Percentiles rank a stretch among this genome's conserved stretches.
Evolutionary conservation across 2,329 filamentous ascomycete species (phyloP).

Genomic region (Fusarium acutatum): DNA sequence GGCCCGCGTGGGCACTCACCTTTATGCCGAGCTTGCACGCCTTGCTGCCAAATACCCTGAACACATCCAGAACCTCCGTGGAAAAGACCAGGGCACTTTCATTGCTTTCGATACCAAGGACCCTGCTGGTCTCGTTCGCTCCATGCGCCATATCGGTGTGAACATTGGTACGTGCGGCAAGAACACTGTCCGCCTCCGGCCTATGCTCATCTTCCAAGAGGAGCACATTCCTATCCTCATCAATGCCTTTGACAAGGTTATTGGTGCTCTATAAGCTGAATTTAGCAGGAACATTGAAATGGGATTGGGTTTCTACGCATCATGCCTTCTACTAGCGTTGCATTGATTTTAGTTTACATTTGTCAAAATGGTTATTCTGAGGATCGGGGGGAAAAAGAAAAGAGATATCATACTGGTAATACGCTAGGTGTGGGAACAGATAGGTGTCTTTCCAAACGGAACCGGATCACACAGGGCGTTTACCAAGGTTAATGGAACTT

Average conservation of each 20-base stretch:
- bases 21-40: slow-evolving; percentile 71
- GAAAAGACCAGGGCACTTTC: slow-evolving; percentile 80
- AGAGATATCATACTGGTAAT: slow-evolving; percentile 28
- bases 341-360: slow-evolving; percentile 31
- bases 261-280: slow-evolving; percentile 38
- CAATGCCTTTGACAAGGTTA: slow-evolving; percentile 42
- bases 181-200: slow-evolving; percentile 74
- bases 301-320: slow-evolving; percentile 28
- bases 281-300: slow-evolving; percentile 5
- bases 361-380: slow-evolving; percentile 13
- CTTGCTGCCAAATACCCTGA: slow-evolving; percentile 72
- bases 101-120: slow-evolving; percentile 81
- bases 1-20: slow-evolving; percentile 71
- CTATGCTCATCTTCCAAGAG: slow-evolving; percentile 84
- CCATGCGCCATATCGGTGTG: slow-evolving; percentile 75
- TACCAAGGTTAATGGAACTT: slow-evolving; percentile 29
- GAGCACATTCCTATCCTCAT: slow-evolving; percentile 60
- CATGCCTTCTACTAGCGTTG: slow-evolving; percentile 40
- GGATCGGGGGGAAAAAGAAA: slow-evolving; percentile 16
- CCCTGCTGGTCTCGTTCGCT: slow-evolving; percentile 73
- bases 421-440: slow-evolving; percentile 32
- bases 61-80: slow-evolving; percentile 77
- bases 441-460: slow-evolving; percentile 32
- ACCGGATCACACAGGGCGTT: slow-evolving; percentile 36
- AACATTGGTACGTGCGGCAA: slow-evolving; percentile 82